phyloP scores from a whole-genome alignment of 2,329 filamentous ascomycete genomes.

The Xylariaceae sp. region DNA sequence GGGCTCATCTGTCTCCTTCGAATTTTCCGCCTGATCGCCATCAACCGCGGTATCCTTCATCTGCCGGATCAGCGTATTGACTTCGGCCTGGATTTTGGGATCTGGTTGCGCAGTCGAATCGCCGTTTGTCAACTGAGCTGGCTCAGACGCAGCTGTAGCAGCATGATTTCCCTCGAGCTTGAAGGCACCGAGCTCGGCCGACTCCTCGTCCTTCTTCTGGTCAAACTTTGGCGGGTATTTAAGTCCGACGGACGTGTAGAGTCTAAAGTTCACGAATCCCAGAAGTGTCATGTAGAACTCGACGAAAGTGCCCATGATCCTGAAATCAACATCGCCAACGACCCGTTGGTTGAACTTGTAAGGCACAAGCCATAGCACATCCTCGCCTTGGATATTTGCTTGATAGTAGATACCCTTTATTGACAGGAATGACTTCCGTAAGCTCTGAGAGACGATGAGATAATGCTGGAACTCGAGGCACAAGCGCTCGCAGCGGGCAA shows the following conservation, averaged over 20 bases:
- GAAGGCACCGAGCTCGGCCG: constrained; percentile 86
- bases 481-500: constrained; percentile 87
- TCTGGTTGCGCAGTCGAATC: constrained; percentile 50
- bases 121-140: constrained; percentile 48
- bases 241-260: constrained; percentile 86
- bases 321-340: constrained; percentile 90
- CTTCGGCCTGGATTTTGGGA: constrained; percentile 58
- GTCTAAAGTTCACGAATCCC: constrained; percentile 90
- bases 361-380: constrained; percentile 93
- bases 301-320: constrained; percentile 98
- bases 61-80: constrained; percentile 63
- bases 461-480: constrained; percentile 98
- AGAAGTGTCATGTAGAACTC: constrained; percentile 98
- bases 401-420: constrained; percentile 99
- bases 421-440: constrained; percentile 93
- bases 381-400: constrained; percentile 93
- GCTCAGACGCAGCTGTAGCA: constrained; percentile 46
- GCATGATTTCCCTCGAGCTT: constrained; percentile 73
- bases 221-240: constrained; percentile 97
- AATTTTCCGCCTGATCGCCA: constrained; percentile 37
- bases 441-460: constrained; percentile 82
- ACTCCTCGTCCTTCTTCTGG: constrained; percentile 75
- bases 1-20: constrained; percentile 38
- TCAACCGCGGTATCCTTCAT: constrained; percentile 52
- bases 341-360: constrained; percentile 97